A percentile compares a stretch with the other conserved stretches of the same genome.
Evolutionary conservation across 2,329 filamentous ascomycete species (phyloP).

Genomic region (Phialophora verrucosa): DNA sequence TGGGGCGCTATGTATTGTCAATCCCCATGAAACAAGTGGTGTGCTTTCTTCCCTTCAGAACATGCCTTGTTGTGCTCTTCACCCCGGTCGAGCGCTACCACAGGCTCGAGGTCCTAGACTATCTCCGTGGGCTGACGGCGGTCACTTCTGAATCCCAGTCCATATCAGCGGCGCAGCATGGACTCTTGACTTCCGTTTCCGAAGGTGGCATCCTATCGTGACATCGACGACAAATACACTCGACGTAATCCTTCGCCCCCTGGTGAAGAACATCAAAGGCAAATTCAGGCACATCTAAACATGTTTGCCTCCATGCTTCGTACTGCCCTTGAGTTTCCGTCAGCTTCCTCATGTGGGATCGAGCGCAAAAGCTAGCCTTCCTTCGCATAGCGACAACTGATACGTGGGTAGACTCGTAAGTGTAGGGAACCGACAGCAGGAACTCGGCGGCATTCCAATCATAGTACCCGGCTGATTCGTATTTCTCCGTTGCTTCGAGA

Average conservation of each 20-base stretch:
- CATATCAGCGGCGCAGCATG: not conserved
- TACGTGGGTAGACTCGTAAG: not conserved
- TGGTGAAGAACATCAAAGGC: not conserved
- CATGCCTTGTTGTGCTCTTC: not conserved
- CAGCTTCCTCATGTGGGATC: not conserved
- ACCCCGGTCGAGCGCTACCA: not conserved
- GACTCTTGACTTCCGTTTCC: not conserved
- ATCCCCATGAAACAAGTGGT: not conserved
- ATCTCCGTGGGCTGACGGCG: not conserved
- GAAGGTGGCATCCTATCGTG: too few relatives aligned
- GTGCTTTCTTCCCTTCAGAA: not conserved
- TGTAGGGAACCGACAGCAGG: not conserved
- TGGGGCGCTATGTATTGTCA: not conserved
- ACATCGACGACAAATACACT: not conserved
- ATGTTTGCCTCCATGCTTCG: not conserved
- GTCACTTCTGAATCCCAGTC: not conserved
- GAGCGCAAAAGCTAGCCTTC: not conserved
- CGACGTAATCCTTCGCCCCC: not conserved
- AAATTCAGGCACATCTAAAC: slow-evolving; percentile 1
- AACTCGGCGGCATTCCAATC: not conserved
- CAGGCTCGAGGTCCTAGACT: not conserved
- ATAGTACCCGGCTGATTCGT: not conserved
- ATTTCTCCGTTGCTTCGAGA: not conserved
- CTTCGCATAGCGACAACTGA: not conserved
- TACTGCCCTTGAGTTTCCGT: not conserved